phyloP scores from a whole-genome alignment of 1,284 basidiomycete genomes.

The Mycocalia duriaeana region DNA sequence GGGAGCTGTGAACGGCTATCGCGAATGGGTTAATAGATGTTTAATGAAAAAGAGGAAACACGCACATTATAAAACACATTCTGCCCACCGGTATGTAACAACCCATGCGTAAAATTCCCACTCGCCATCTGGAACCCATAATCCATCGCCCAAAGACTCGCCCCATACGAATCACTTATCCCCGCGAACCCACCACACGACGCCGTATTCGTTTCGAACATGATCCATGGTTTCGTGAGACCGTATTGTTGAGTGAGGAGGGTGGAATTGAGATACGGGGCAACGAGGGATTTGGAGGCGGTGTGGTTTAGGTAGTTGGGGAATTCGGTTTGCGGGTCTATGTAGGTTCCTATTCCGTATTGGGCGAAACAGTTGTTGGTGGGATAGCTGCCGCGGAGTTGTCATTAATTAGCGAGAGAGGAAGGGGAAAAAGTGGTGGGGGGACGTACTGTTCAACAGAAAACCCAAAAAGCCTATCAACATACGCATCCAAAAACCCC shows the following conservation, averaged over 20 bases:
- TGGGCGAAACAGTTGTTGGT: slow-evolving; percentile 54
- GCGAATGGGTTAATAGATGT: slow-evolving; percentile 10
- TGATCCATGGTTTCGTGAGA: slow-evolving; percentile 58
- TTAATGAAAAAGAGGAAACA: slow-evolving; percentile 8
- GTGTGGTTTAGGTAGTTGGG: slow-evolving; percentile 53
- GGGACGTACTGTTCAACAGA: slow-evolving; percentile 47
- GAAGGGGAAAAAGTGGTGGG: too few species aligned
- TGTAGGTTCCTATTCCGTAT: slow-evolving; percentile 30
- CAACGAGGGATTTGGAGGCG: slow-evolving; percentile 36
- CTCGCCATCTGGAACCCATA: slow-evolving; percentile 57
- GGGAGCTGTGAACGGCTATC: slow-evolving; percentile 32
- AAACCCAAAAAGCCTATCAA: slow-evolving; percentile 32
- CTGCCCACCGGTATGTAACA: slow-evolving; percentile 61
- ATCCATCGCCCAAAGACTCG: slow-evolving; percentile 65
- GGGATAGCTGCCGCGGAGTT: slow-evolving; percentile 45
- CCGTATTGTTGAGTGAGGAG: slow-evolving; percentile 34
- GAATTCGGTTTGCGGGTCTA: slow-evolving; percentile 48
- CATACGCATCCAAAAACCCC: slow-evolving; percentile 38
- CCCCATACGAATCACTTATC: slow-evolving; percentile 64
- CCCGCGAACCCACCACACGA: slow-evolving; percentile 76
- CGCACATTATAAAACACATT: slow-evolving; percentile 62
- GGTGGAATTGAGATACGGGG: slow-evolving; percentile 42
- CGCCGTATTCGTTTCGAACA: slow-evolving; percentile 79
- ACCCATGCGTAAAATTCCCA: slow-evolving; percentile 49
- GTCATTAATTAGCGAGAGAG: slow-evolving; percentile 14